A percentile compares a stretch with the other conserved stretches of the same genome.
Conservation (phyloP, 768 basidiomycete genomes). For the Boletellus sp. region DNA sequence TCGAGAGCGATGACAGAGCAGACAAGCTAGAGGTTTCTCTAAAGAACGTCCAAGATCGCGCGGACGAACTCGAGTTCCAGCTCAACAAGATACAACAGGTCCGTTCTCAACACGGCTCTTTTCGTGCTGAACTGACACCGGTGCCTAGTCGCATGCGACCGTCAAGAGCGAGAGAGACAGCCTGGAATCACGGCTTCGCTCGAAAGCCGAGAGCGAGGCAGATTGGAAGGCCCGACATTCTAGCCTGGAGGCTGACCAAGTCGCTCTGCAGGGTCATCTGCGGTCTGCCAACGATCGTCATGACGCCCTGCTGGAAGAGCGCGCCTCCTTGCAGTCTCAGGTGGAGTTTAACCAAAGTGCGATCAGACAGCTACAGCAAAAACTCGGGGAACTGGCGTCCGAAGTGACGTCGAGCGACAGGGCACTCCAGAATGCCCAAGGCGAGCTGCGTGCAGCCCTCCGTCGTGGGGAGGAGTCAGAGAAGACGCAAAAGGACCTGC, state of each 20-base stretch:
- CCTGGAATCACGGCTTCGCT: conserved; percentile 46
- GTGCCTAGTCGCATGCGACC: conserved; percentile 47
- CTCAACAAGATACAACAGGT: conserved; percentile 78
- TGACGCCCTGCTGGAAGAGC: conserved; percentile 47
- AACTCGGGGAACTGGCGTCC: conserved; percentile 51
- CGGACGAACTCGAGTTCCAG: conserved; percentile 81
- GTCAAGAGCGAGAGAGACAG: conserved; percentile 61
- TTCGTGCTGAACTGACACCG: not conserved
- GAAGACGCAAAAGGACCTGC: conserved; percentile 64
- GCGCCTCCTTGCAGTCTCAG: conserved; percentile 46
- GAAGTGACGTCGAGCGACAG: conserved; percentile 52
- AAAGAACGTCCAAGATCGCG: conserved; percentile 75
- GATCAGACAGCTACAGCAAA: conserved; percentile 53
- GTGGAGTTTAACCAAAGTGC: conserved; percentile 43
- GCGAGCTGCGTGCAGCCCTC: conserved; percentile 60
- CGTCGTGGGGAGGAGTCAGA: conserved; percentile 76
- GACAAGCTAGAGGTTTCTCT: conserved; percentile 70
- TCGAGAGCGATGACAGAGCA: conserved; percentile 78
- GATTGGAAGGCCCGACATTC: conserved; percentile 49
- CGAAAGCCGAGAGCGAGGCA: conserved; percentile 40
- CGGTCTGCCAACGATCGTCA: conserved; percentile 43
- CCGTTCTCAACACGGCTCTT: conserved; percentile 9
- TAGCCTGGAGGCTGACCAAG: conserved; percentile 41
- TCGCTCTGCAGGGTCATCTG: conserved; percentile 41
- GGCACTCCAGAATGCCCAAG: conserved; percentile 56